Percentiles rank a stretch among this genome's conserved stretches.
Conservation (phyloP, 2,329 filamentous ascomycete genomes). For the Myriosclerotinia scirpicola region DNA sequence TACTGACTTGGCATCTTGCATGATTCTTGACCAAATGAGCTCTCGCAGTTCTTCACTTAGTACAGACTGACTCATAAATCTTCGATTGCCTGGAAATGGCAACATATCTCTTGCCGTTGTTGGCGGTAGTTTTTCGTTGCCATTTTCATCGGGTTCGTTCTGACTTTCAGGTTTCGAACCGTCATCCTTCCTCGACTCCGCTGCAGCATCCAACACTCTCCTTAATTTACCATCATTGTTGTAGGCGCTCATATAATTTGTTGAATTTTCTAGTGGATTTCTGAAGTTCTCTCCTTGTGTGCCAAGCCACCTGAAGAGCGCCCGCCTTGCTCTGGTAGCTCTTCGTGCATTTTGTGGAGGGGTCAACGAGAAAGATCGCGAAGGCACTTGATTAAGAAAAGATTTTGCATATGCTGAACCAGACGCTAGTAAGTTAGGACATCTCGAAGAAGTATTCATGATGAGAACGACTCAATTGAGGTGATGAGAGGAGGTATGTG, state of each 20-base stretch:
- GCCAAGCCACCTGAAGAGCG: constrained; percentile 39
- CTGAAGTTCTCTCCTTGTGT: constrained; percentile 34
- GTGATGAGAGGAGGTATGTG: neutral
- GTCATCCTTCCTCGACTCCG: constrained; percentile 8
- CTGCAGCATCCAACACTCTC: constrained; percentile 29
- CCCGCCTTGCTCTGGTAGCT: constrained; percentile 36
- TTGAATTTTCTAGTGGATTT: constrained; percentile 36
- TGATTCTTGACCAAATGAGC: constrained; percentile 60
- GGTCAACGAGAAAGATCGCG: constrained; percentile 40
- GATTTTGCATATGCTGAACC: constrained; percentile 31
- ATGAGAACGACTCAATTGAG: constrained; percentile 18
- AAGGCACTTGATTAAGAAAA: constrained; percentile 30
- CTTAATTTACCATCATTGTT: constrained; percentile 35
- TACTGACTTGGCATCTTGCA: constrained; percentile 55
- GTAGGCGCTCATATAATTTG: constrained; percentile 41
- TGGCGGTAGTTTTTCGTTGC: constrained; percentile 30
- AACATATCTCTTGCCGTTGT: constrained; percentile 32
- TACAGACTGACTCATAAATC: constrained; percentile 61
- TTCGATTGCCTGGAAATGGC: constrained; percentile 62
- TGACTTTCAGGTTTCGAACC: constrained; percentile 14
- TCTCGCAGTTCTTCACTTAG: constrained; percentile 65
- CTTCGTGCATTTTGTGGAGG: constrained; percentile 31
- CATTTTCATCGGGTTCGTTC: constrained; percentile 11
- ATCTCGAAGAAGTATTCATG: constrained; percentile 39
- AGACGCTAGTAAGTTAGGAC: constrained; percentile 29